phyloP scores from a whole-genome alignment of 345 rosid genomes.

The Camelina neglecta region DNA sequence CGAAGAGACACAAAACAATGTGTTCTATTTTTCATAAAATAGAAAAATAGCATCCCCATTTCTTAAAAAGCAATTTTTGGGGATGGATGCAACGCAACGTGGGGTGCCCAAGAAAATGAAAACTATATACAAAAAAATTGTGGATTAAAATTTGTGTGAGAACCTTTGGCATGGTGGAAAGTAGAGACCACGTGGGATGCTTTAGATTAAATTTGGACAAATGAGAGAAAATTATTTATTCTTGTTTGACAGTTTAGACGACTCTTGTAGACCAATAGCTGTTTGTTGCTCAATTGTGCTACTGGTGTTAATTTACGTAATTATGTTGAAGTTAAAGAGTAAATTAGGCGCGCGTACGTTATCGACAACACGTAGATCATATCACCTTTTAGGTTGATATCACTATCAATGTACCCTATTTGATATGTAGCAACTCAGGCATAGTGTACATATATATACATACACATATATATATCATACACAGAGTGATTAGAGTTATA shows the following conservation, averaged over 20 bases:
- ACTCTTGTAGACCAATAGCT: slow-evolving; percentile 18
- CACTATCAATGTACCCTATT: slow-evolving; percentile 10
- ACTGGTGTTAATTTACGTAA: slow-evolving; percentile 12
- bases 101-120: slow-evolving; percentile 25
- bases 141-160: neutral
- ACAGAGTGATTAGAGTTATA: neutral
- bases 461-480: no score
- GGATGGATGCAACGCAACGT: slow-evolving; percentile 44
- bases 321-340: slow-evolving; percentile 11
- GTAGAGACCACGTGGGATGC: slow-evolving; percentile 58
- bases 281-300: slow-evolving; percentile 17
- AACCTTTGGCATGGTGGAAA: slow-evolving; percentile 41
- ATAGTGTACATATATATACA: neutral
- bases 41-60: slow-evolving; percentile 3
- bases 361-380: neutral
- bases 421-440: neutral
- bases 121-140: slow-evolving; percentile 14
- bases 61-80: slow-evolving; percentile 32
- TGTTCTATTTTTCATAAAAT: slow-evolving; percentile 4
- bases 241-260: slow-evolving; percentile 25
- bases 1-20: slow-evolving; percentile 15
- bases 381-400: neutral
- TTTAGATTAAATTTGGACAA: slow-evolving; percentile 39
- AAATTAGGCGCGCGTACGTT: neutral
- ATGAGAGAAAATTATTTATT: neutral